Evolutionary conservation across 2,329 filamentous ascomycete genomes (phyloP).

Genomic region (Fusarium clavum): DNA sequence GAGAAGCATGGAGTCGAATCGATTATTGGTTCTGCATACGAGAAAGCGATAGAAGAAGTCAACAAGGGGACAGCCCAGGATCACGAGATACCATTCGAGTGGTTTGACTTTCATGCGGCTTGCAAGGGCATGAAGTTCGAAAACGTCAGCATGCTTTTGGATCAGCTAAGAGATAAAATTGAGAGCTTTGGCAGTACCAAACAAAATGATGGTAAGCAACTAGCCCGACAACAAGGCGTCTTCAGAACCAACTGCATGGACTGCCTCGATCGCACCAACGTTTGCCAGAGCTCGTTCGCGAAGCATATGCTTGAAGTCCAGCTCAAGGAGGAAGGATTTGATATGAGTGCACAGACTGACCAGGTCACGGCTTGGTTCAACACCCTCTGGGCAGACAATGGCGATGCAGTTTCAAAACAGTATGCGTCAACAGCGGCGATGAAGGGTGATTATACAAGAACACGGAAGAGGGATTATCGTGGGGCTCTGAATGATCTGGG

Average conservation of each 20-base stretch:
- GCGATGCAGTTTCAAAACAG: constrained; percentile 93
- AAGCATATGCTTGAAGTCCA: constrained; percentile 85
- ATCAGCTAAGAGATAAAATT: constrained; percentile 74
- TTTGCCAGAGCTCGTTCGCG: constrained; percentile 91
- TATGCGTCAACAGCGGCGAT: constrained; percentile 96
- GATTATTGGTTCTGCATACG: constrained; percentile 81
- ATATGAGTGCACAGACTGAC: constrained; percentile 79
- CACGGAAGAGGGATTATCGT: constrained; percentile 87
- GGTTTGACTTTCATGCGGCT: constrained; percentile 96
- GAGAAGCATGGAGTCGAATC: constrained; percentile 89
- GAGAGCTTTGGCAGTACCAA: constrained; percentile 79
- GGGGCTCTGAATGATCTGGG: constrained; percentile 93
- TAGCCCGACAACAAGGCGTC: constrained; percentile 74
- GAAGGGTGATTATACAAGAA: constrained; percentile 96
- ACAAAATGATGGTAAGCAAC: constrained; percentile 57
- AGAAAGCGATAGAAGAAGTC: constrained; percentile 72
- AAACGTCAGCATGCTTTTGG: constrained; percentile 85
- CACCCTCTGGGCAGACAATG: constrained; percentile 96
- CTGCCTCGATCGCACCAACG: constrained; percentile 94
- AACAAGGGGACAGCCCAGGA: constrained; percentile 70
- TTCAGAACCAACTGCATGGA: constrained; percentile 99
- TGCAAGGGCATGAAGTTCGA: constrained; percentile 98
- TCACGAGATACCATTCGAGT: constrained; percentile 73
- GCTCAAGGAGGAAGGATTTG: constrained; percentile 79
- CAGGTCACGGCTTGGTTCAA: constrained; percentile 94